Evolutionary conservation across 2,329 filamentous ascomycete genomes (phyloP).

Genomic region (Escovopsis sp.): DNA sequence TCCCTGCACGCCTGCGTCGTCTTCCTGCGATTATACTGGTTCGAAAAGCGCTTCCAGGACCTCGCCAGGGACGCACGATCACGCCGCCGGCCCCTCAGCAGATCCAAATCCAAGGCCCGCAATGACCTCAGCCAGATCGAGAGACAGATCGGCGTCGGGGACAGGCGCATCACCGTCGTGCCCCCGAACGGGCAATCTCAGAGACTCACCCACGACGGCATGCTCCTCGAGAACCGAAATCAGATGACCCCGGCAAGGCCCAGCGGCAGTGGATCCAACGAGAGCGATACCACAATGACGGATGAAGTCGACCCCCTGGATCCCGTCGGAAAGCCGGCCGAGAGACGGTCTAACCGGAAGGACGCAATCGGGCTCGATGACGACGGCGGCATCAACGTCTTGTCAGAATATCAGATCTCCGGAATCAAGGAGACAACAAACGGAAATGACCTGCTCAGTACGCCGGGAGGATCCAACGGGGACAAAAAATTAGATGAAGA

Average conservation of each 20-base stretch:
- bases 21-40: constrained; percentile 90
- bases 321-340: not conserved
- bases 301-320: constrained; percentile 9
- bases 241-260: constrained; percentile 16
- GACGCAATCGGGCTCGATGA: not conserved
- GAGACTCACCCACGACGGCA: constrained; percentile 47
- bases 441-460: too few species aligned
- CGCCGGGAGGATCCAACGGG: too few species aligned
- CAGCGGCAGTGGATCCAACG: constrained; percentile 14
- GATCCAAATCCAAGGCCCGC: constrained; percentile 39
- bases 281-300: constrained; percentile 23
- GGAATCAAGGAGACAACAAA: too few species aligned
- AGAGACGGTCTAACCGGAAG: not conserved
- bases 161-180: constrained; percentile 51
- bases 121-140: constrained; percentile 36
- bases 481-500: too few species aligned
- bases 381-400: not conserved
- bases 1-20: constrained; percentile 77
- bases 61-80: constrained; percentile 59
- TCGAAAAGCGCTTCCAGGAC: constrained; percentile 86
- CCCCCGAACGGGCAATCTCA: constrained; percentile 38
- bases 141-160: constrained; percentile 53
- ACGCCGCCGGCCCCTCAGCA: constrained; percentile 47
- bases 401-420: too few species aligned
- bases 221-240: constrained; percentile 28